Evolutionary conservation across 179 eudicot genomes (phyloP).

Genomic region (Sideroxylon spinosum): DNA sequence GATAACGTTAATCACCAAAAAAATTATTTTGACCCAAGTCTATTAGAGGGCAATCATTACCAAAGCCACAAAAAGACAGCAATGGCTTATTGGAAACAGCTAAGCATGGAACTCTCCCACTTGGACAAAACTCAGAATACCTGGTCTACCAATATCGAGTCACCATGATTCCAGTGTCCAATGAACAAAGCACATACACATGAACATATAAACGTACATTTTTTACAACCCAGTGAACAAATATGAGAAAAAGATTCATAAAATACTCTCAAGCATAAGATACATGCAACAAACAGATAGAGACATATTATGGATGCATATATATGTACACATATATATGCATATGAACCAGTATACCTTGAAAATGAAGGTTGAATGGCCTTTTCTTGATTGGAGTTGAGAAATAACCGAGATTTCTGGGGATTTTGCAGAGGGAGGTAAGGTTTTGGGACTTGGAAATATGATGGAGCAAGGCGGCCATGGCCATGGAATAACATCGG

Average conservation of each 20-base stretch:
- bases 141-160: background rate
- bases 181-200: background rate
- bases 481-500: constrained; percentile 4
- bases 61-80: too few relatives aligned
- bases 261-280: background rate
- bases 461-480: constrained; percentile 21
- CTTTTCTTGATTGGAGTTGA: background rate
- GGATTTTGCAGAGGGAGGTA: constrained; percentile 4
- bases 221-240: background rate
- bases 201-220: background rate
- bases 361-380: constrained; percentile 4
- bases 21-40: too few relatives aligned
- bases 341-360: background rate
- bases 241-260: background rate
- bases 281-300: background rate
- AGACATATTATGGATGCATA: too few relatives aligned
- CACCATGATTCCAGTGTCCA: background rate
- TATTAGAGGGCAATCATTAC: too few relatives aligned
- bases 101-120: too few relatives aligned
- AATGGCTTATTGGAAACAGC: too few relatives aligned
- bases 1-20: background rate
- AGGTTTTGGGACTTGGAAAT: constrained; percentile 19
- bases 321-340: too few relatives aligned
- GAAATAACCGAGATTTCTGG: background rate
- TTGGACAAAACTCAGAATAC: too few relatives aligned